Evolutionary conservation across 2,329 filamentous ascomycete genomes (phyloP), one percentile per base, ranked within the genome.

Genomic region (Aspergillus spinulosporus): DNA sequence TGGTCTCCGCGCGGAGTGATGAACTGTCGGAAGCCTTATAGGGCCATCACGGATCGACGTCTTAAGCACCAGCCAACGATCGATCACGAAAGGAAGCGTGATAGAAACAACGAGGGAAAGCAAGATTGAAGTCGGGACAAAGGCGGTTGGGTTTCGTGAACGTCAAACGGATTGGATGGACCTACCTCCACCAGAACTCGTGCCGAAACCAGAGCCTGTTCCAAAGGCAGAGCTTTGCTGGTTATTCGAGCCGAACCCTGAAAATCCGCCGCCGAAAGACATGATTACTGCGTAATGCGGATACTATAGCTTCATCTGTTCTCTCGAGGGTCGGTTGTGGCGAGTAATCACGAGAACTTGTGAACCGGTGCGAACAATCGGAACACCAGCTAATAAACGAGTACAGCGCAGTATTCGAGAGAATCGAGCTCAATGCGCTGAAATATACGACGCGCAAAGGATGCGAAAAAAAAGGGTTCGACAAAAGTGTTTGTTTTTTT

Each of bases 231-330:
- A 68, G 62, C 68, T 78, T 73, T 76, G 72, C 65, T 76, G 73
- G 69, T 81, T 84, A 61, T 80, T 81, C 67, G 81, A 79, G 74
- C 84, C 84, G 74, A 88, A 87, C 77, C 83, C 81, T 58, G 52
- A 75, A 68, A 80, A 78, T 66, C 55, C 54, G 42, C 78, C 76
- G 65, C 71, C 72, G 64, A 71, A 74, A 70, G 74, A 74, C 58
- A 63, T 72, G 64, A 40, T 63, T 61, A 58, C 63, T 56, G 57
- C 61, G 56, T 58, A 58, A 59, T 59, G 58, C 50, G 56, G 14
- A 15, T 66, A 21, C 21, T 63, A 66, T 58, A 59, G 62, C 65
- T 64, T 68, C 68, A 74, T 71, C 60, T 61, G 66, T 66, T 62
- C 59, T 47, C 59, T 57, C 37, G 52, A 49, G 43, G 34, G 43